Percentiles rank a stretch among this genome's conserved stretches.
phyloP scores from a whole-genome alignment of 148 eudicot genomes.

The Rhododendron henanense region DNA sequence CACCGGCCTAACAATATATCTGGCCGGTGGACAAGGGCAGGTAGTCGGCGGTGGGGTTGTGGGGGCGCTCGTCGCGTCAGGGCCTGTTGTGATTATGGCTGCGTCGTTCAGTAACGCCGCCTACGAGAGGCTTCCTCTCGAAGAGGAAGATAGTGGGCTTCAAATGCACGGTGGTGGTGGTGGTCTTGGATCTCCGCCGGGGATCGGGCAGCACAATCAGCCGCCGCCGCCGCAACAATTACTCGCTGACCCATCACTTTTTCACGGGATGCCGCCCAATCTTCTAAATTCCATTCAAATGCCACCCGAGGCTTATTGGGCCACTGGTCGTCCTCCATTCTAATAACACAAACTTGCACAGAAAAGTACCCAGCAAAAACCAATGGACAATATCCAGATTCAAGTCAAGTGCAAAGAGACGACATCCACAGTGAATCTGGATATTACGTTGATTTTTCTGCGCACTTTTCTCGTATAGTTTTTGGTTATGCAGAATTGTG shows the following conservation, averaged over 20 bases:
- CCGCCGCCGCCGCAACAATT: slow-evolving; percentile 24
- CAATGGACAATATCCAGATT: not conserved
- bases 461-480: not conserved
- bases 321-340: slow-evolving; percentile 44
- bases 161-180: slow-evolving; percentile 37
- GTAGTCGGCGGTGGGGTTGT: slow-evolving; percentile 86
- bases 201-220: slow-evolving; percentile 25
- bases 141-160: slow-evolving; percentile 49
- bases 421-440: not conserved
- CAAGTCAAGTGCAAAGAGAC: not conserved
- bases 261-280: slow-evolving; percentile 72
- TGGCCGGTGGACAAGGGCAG: slow-evolving; percentile 85
- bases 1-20: slow-evolving; percentile 65
- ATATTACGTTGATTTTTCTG: not conserved
- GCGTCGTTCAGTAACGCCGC: slow-evolving; percentile 91
- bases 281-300: slow-evolving; percentile 61
- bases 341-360: slow-evolving; percentile 8
- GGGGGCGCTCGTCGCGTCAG: slow-evolving; percentile 59
- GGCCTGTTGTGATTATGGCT: slow-evolving; percentile 81
- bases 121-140: slow-evolving; percentile 74
- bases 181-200: slow-evolving; percentile 38
- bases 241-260: slow-evolving; percentile 39
- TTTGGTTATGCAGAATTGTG: not conserved
- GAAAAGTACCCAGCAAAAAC: not conserved
- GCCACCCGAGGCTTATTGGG: slow-evolving; percentile 56